These are phyloP conservation scores for Ochromonas danica DNA, from an alignment of 108 stramenopile genomes.

Conservation along the genomic window DNA sequence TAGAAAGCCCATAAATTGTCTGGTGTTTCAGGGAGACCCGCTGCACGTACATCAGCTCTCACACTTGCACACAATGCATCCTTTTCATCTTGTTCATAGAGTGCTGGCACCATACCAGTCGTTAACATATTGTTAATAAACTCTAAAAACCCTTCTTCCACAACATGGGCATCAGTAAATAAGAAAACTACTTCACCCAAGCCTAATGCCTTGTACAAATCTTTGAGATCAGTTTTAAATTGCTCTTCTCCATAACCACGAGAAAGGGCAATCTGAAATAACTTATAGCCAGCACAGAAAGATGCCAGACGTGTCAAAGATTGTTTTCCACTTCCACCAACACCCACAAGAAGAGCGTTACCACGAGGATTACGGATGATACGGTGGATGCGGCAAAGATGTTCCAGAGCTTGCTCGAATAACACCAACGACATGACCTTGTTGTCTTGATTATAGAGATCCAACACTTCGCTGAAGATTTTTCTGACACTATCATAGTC, in stretches of 20 bases:
- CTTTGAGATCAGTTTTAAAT: constrained; percentile 65
- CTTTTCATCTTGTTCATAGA: constrained; percentile 63
- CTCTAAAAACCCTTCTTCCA: constrained; percentile 71
- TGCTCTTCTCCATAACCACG: constrained; percentile 65
- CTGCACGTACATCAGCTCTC: constrained; percentile 54
- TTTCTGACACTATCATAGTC: constrained; percentile 50
- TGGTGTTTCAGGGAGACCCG: constrained; percentile 57
- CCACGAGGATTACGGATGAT: constrained; percentile 64
- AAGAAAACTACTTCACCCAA: constrained; percentile 62
- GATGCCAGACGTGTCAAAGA: constrained; percentile 61
- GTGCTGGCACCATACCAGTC: constrained; percentile 67
- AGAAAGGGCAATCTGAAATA: constrained; percentile 60
- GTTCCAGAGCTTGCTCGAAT: constrained; percentile 65
- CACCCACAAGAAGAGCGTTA: constrained; percentile 66
- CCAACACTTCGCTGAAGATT: constrained; percentile 63
- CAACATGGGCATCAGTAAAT: constrained; percentile 71
- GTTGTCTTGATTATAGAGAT: constrained; percentile 64
- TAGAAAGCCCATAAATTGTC: constrained; percentile 63
- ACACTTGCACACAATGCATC: constrained; percentile 51
- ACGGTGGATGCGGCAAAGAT: constrained; percentile 59
- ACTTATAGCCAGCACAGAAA: constrained; percentile 61
- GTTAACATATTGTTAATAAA: constrained; percentile 72
- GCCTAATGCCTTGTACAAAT: constrained; percentile 58
- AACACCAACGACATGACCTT: constrained; percentile 66
- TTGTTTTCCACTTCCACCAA: constrained; percentile 69